Base-by-base conservation (phyloP, 1,284 basidiomycete genomes). In the Coniophora puteana region DNA sequence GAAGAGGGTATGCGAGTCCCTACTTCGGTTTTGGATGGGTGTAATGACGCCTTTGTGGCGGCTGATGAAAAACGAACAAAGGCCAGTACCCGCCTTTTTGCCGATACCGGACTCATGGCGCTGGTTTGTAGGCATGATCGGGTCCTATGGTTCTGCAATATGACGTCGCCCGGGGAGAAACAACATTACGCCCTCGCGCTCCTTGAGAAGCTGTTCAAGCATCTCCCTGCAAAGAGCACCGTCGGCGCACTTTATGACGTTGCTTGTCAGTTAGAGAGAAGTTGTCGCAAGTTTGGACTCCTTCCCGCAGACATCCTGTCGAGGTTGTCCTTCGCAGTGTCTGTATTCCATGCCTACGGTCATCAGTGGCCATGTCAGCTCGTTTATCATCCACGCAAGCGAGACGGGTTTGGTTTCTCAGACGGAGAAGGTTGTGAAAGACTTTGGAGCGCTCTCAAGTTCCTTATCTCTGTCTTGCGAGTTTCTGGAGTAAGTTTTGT, bases 401-500 rank as follows among this genome's bases (percentile, higher is more conserved):
- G 26, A 17, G 26, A 17, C 8, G 32, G 42, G 24, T 45, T 46
- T 11, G 26, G 50, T 3, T 18, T 37, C 12, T 38, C 35, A 18
- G 29, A 44, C 52, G 65, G 63, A 6, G 63, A 66, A 45, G 63
- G 65, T 5, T 61, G 58, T 45, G 61, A 67, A 39, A 25, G 53
- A 6, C 52, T 66, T 33, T 67, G 63, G 65, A 55, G 54, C 38
- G 50, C 52, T n/a, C 22, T 53, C 11, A 44, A 46, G 42, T 14
- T 40, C 10, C 37, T 55, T 8, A 55, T 55, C n/a, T 60, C 10
- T 8, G 46, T 48, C 16, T 32, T 58, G 1, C 47, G 50, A 16
- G 58, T 63, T 4, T 58, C 50, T 31, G 59, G 58, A 12, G 56
- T 59, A 41, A 28, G 49, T 52, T n/a, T 43, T 30, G 8, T 33